These are phyloP conservation scores for Torulaspora quercuum DNA, from an alignment of 805 yeast species.

Conservation along the genomic window DNA sequence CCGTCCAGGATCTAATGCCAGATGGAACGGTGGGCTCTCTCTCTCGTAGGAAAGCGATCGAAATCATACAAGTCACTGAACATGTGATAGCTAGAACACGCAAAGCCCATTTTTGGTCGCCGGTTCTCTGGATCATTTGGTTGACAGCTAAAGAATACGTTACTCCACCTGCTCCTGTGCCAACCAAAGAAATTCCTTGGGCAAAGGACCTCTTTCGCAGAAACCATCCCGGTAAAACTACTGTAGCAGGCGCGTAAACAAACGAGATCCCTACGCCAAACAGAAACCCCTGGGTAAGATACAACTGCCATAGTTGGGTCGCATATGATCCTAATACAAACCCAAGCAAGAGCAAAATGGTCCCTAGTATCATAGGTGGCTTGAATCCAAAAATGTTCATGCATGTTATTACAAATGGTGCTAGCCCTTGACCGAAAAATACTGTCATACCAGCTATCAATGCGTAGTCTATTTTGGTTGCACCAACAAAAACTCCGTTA, in stretches of 20 bases:
- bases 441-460: slow-evolving; percentile 65
- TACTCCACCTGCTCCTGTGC: slow-evolving; percentile 53
- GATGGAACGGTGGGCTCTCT: slow-evolving; percentile 37
- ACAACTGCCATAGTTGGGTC: slow-evolving; percentile 59
- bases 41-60: slow-evolving; percentile 44
- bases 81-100: slow-evolving; percentile 43
- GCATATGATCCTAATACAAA: slow-evolving; percentile 59
- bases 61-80: slow-evolving; percentile 38
- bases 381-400: slow-evolving; percentile 50
- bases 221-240: slow-evolving; percentile 68
- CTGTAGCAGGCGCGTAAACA: slow-evolving; percentile 54
- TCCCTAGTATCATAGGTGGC: slow-evolving; percentile 48
- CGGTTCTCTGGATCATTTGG: slow-evolving; percentile 42
- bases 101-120: slow-evolving; percentile 46
- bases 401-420: slow-evolving; percentile 54
- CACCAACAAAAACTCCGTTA: slow-evolving; percentile 50
- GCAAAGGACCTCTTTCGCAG: slow-evolving; percentile 55
- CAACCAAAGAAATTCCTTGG: slow-evolving; percentile 46
- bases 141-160: slow-evolving; percentile 41
- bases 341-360: slow-evolving; percentile 50
- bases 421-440: slow-evolving; percentile 49
- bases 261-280: slow-evolving; percentile 52
- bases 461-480: slow-evolving; percentile 56
- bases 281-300: slow-evolving; percentile 62
- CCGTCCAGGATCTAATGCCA: slow-evolving; percentile 27